These are phyloP conservation scores for Phytophthora fragariae DNA, from an alignment of 352 stramenopile species.

Conservation along the genomic window DNA sequence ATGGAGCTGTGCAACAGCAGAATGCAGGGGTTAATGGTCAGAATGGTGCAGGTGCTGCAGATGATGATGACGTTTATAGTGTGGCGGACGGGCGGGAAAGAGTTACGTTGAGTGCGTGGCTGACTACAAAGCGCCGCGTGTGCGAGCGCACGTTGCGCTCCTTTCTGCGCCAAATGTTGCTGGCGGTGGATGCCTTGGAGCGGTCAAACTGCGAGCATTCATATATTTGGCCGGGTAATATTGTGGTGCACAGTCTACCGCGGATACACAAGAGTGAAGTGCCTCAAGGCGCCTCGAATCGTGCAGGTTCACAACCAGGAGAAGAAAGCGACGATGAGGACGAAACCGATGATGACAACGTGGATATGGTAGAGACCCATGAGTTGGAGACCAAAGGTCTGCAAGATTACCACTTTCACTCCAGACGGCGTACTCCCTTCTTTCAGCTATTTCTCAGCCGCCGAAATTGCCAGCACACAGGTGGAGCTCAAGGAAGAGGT, in stretches of 20 bases:
- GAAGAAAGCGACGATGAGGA: slow-evolving; percentile 26
- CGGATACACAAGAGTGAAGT: not conserved
- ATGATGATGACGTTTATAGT: slow-evolving; percentile 54
- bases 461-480: slow-evolving; percentile 30
- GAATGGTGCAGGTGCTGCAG: slow-evolving; percentile 27
- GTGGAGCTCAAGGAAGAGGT: slow-evolving; percentile 12
- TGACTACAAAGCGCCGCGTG: slow-evolving; percentile 38
- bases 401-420: slow-evolving; percentile 1
- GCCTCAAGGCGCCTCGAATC: not conserved
- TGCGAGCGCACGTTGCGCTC: slow-evolving; percentile 53
- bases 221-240: slow-evolving; percentile 63
- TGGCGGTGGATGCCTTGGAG: slow-evolving; percentile 69
- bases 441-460: slow-evolving; percentile 54
- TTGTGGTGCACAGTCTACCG: slow-evolving; percentile 50
- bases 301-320: slow-evolving; percentile 3
- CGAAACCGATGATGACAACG: slow-evolving; percentile 16
- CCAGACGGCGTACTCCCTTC: slow-evolving; percentile 21
- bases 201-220: slow-evolving; percentile 46
- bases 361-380: slow-evolving; percentile 21
- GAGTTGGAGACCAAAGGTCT: slow-evolving; percentile 7
- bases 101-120: slow-evolving; percentile 53
- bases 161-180: slow-evolving; percentile 68
- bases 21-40: slow-evolving; percentile 16
- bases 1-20: slow-evolving; percentile 13
- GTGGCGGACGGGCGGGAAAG: slow-evolving; percentile 45